Conservation (phyloP, 495 filamentous ascomycete genomes). For the Xylaria scruposa region DNA sequence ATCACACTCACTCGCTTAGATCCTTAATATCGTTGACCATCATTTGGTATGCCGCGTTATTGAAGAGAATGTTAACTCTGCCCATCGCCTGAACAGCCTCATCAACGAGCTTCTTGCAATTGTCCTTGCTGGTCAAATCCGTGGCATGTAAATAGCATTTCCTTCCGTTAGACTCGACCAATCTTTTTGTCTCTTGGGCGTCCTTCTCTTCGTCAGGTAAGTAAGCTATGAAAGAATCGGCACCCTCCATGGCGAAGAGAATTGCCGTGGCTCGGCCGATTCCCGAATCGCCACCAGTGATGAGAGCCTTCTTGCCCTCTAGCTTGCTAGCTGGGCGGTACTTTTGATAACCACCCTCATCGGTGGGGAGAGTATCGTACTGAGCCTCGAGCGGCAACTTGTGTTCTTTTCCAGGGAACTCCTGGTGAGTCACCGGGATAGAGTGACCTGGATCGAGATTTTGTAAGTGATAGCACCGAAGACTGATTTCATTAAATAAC, state of each 20-base stretch:
- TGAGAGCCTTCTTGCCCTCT: constrained; percentile 73
- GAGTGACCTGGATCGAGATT: constrained; percentile 61
- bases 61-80: constrained; percentile 77
- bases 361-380: constrained; percentile 71
- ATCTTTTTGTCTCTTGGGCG: constrained; percentile 72
- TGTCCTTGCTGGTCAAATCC: constrained; percentile 67
- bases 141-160: constrained; percentile 65
- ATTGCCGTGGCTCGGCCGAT: constrained; percentile 82
- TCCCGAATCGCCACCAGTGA: constrained; percentile 83
- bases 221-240: constrained; percentile 75
- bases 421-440: constrained; percentile 71
- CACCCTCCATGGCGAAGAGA: constrained; percentile 84
- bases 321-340: constrained; percentile 85
- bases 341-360: constrained; percentile 71
- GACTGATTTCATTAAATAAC: constrained; percentile 2
- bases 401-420: constrained; percentile 70
- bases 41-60: constrained; percentile 82
- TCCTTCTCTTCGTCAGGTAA: constrained; percentile 79
- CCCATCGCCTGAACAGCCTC: constrained; percentile 68
- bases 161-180: constrained; percentile 68
- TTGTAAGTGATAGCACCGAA: background rate
- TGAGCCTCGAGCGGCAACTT: constrained; percentile 69
- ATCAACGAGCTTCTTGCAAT: constrained; percentile 75
- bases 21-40: constrained; percentile 75
- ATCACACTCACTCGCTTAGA: constrained; percentile 67